phyloP scores from a whole-genome alignment of 2,329 filamentous ascomycete species.

The Penicillium sp. region DNA sequence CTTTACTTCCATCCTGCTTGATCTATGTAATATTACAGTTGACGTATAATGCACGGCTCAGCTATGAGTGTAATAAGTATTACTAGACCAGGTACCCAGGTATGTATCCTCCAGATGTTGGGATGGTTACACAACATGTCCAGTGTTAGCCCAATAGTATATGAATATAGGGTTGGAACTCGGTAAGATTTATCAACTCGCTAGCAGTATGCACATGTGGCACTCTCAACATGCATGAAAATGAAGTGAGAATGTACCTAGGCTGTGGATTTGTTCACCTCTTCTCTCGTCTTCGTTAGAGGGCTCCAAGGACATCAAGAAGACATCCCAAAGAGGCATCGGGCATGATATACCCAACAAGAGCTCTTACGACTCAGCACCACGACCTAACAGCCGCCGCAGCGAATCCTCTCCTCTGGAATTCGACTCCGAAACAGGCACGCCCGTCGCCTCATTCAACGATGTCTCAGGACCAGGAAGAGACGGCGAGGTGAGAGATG shows the following conservation, averaged over 20 bases:
- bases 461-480: constrained; percentile 17
- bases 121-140: too few relatives aligned
- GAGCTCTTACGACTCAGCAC: constrained; percentile 9
- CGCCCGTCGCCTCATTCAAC: constrained; percentile 18
- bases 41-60: constrained; percentile 11
- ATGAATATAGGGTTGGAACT: too few relatives aligned
- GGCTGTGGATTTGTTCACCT: not conserved
- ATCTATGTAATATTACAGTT: constrained; percentile 10
- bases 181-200: too few relatives aligned
- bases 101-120: not conserved
- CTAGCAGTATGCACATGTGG: too few relatives aligned
- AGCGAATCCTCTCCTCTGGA: constrained; percentile 15
- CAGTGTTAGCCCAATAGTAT: too few relatives aligned
- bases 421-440: constrained; percentile 6
- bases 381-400: constrained; percentile 20
- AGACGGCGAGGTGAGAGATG: constrained; percentile 12
- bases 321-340: too few relatives aligned
- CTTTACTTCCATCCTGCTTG: not conserved
- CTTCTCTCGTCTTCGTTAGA: not conserved
- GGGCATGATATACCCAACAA: too few relatives aligned
- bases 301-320: too few relatives aligned
- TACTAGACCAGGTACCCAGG: not conserved
- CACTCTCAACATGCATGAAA: too few relatives aligned
- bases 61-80: too few relatives aligned
- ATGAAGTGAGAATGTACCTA: not conserved